Evolutionary conservation across 306 rosid species (phyloP), one percentile per base, ranked within the genome.

Genomic region (Carpinus fangiana): DNA sequence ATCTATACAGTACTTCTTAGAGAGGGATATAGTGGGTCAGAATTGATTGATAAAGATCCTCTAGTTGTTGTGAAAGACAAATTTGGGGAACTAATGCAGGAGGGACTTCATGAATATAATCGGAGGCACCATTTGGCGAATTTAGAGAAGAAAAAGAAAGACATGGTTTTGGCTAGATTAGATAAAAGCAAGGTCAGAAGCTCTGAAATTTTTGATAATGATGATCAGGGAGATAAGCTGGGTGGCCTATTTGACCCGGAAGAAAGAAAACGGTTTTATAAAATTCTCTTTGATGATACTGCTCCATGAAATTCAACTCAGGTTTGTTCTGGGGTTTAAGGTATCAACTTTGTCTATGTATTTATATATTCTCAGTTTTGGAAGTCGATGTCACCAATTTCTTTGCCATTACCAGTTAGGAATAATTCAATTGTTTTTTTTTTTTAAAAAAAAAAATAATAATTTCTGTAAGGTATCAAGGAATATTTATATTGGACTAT

Each of bases 1-100:
- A 89, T 90, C 68, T 90, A 90, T 78, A 90, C 92, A 0, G 91
- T 94, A 70, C 73, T 92, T 62, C 96, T 94, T 47, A 88, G 96
- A 81, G 98, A 94, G 75, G 92, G 84, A 1, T 94, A 92, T 79
- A 78, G 69, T 48, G 94, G 92, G 51, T 87, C 89, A 56, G 91
- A 87, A 70, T 81, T 94, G 71, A 74, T 92, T 45, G 79, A 90
- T 41, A 94, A 90, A 84, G 96, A 92, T 88, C 94, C 97, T 28
- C 36, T 94, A 28, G 94, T 92, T 28, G 83, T 83, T 74, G 88
- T 86, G 36, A 94, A 94, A 81, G 98, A 90, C 56, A 92, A 82
- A 36, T 90, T 94, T 81, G 97, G 98, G 72, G 96, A 94, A 70
- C 48, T 94, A 76, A 94, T 94, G 98, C 96, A 88, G 78, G 98